Base-by-base conservation (phyloP, 2,329 filamentous ascomycete genomes). In the Paecilomyces formosus region DNA sequence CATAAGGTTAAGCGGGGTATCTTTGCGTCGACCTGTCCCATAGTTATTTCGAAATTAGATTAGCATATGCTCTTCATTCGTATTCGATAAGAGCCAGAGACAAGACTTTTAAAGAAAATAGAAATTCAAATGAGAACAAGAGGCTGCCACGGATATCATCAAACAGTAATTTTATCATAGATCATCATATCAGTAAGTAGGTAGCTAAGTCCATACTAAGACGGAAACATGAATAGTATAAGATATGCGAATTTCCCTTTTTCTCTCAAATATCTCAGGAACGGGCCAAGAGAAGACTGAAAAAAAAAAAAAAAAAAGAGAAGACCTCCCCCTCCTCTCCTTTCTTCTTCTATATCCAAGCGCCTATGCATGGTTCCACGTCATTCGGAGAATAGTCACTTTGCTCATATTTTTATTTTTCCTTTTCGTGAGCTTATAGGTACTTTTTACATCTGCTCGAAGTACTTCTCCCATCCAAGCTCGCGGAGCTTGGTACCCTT, bases 401-500 rank as follows among this genome's bases (percentile, higher is more conserved):
- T 39, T 13, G 2, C 35, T 39, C n/a, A 6, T 39, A 5, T 39
- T 11, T 45, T 45, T 6, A 4, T 18, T 18, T 45, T 18, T 26
- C 24, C 24, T 4, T 4, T 26, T 26, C 24, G 24, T 26, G 31
- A 35, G 31, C n/a, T 45, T 45, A 21, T 18, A 18, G 13, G 35
- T n/a, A 12, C 35, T 39, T 55, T 64, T 54, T 70, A 70, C 75
- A 78, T 76, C 64, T 76, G 71, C 63, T 73, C 74, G 63, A 75
- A 76, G 64, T 77, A 78, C 64, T 73, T 73, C 59, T 76, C 72
- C 72, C 74, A 75, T 8, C 76, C 76, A 22, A 78, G 61, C 54
- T 76, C 72, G 55, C 68, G 71, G 66, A 79, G 69, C 64, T 76
- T 78, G 8, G 67, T 66, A 18, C 74, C 76, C 64, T 78, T 77